Base-by-base conservation (phyloP, 176 grass and related monocot species). In the Themeda triandra region DNA sequence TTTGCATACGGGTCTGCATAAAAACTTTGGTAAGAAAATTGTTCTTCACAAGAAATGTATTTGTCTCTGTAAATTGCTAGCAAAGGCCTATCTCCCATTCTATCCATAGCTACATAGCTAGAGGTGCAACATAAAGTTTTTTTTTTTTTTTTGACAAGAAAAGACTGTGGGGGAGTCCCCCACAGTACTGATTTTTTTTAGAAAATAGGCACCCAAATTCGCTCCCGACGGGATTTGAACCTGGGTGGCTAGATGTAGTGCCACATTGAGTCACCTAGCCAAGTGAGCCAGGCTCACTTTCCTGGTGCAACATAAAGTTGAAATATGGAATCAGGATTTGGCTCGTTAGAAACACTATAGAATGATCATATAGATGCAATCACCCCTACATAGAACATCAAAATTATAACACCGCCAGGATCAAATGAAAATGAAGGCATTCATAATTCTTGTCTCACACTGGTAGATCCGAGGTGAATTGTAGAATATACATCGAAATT, bases 1-100 rank as follows among this genome's bases (percentile, higher is more conserved):
- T 91, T 85, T 96, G 93, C 74, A 90, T 87, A 68, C 77, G 87
- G 7, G 96, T 99, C 96, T 99, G 84, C 78, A 88, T 18, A 88
- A 19, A 69, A 84, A 48, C 49, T 19, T 21, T 56, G 66, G 14
- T 59, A 75, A 78, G 24, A 82, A 89, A 36, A 21, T 8, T 69
- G 29, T 42, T 45, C 19, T 42, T 69, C 45, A 68, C 7, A 66
- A 45, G 19, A 72, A 73, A 32, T 23, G 10, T 25, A 37, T 30
- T 46, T 60, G 1, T 62, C 58, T 27, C 58, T 11, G 10, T 62
- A 31, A 75, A 75, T 10, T 80, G 30, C 70, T 18, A 63, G 19
- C 14, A 66, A 75, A 58, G 14, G 2, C 36, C 9, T 39, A 9
- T 62, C 29, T 0, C 31, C 28, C 69, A 71, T 21, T 28, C 30